Conservation (phyloP, 805 yeast genomes). For the Dipodascopsis uninucleata region DNA sequence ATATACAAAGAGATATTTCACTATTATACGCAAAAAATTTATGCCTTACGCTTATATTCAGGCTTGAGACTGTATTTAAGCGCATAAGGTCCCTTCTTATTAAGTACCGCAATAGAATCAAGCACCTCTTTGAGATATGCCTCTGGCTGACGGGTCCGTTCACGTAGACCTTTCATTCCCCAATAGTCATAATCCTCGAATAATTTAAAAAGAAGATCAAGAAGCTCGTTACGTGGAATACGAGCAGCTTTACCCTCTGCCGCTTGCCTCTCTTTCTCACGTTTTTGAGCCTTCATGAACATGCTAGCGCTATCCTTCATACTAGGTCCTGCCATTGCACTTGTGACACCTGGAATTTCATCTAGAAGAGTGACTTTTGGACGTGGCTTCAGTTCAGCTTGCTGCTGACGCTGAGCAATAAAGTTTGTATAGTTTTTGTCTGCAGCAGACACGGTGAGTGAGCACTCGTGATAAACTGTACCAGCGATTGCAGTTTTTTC, state of each 20-base stretch:
- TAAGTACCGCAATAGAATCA: constrained; percentile 82
- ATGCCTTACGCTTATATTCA: constrained; percentile 60
- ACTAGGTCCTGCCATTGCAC: constrained; percentile 82
- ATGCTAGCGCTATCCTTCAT: constrained; percentile 66
- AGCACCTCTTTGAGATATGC: constrained; percentile 81
- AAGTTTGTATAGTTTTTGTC: constrained; percentile 69
- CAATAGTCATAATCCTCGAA: constrained; percentile 96
- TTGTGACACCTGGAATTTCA: constrained; percentile 82
- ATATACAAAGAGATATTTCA: not conserved
- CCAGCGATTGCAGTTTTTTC: constrained; percentile 79
- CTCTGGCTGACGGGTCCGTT: constrained; percentile 95
- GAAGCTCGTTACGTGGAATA: constrained; percentile 86
- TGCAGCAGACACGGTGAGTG: constrained; percentile 46
- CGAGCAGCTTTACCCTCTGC: constrained; percentile 85
- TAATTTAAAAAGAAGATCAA: constrained; percentile 80
- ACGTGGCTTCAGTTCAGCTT: constrained; percentile 42
- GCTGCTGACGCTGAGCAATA: constrained; percentile 54
- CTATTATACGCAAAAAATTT: not conserved
- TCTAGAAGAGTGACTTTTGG: constrained; percentile 67
- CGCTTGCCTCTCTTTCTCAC: constrained; percentile 35
- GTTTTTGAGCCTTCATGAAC: constrained; percentile 49
- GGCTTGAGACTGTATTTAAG: constrained; percentile 84
- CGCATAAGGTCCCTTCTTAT: constrained; percentile 94
- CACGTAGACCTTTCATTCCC: constrained; percentile 91
- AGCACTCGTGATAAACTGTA: constrained; percentile 88